Evolutionary conservation across 106 monocot species (phyloP).

Genomic region (Dendrobium chrysotoxum): DNA sequence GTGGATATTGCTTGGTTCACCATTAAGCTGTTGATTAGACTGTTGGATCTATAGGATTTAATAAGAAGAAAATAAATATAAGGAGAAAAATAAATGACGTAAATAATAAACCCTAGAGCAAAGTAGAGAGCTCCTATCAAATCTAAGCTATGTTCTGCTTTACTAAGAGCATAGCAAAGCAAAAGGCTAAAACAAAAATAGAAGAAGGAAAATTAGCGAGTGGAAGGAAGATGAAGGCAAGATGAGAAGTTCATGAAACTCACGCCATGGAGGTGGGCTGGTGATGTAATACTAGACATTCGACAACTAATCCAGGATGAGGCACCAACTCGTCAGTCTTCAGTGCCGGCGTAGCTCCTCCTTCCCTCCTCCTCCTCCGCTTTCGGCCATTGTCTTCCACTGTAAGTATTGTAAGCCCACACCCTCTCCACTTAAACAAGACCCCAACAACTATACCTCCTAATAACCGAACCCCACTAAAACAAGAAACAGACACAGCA

Average conservation of each 20-base stretch:
- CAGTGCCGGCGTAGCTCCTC: slow-evolving; percentile 17
- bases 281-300: slow-evolving; percentile 26
- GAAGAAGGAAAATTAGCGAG: background rate
- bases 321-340: slow-evolving; percentile 24
- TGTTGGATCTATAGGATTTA: too few relatives aligned
- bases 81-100: too few relatives aligned
- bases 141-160: background rate
- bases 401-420: background rate
- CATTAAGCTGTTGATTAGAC: too few relatives aligned
- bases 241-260: background rate
- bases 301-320: slow-evolving; percentile 21
- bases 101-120: too few relatives aligned
- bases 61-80: too few relatives aligned
- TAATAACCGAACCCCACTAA: background rate
- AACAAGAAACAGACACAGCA: background rate
- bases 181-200: background rate
- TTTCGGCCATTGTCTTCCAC: background rate
- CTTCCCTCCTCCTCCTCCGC: background rate
- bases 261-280: slow-evolving; percentile 19
- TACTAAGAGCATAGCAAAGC: background rate
- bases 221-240: background rate
- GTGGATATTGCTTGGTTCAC: too few relatives aligned
- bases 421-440: background rate
- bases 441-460: background rate
- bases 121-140: too few relatives aligned